Evolutionary conservation across 345 rosid species (phyloP), one percentile per base, ranked within the genome.

Genomic region (Syzygium jambos): DNA sequence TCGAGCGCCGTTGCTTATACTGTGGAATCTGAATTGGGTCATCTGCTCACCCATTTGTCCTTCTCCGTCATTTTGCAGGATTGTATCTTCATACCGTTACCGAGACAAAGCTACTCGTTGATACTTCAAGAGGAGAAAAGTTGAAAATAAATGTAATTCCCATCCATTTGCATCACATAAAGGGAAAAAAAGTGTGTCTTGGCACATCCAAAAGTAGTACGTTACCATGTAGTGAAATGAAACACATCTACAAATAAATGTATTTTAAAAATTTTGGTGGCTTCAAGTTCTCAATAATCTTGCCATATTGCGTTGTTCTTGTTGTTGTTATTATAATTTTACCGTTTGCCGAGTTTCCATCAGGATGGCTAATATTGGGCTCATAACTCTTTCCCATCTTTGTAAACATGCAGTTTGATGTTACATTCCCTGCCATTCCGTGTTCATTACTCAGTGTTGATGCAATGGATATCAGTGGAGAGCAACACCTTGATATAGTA

Each of bases 381-480:
- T 52, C 59, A 2, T n/a, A 29, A 27, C 49, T 83, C 61, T 27
- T 52, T 54, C 52, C 52, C 46, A 23, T 84, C 63, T 49, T 87
- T 30, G 85, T 52, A 54, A 86, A 89, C 84, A 14, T 89, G 92
- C 95, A 94, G 96, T 93, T 95, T 88, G 97, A 95, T 90, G 87
- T 95, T 57, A 91, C 93, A 16, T 95, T 95, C 89, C 95, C 95
- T 14, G 94, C 93, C 29, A 91, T 95, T 86, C 92, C 94, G 1
- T 95, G 97, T 89, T 90, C 97, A 25, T 86, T 95, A 84, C 94
- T 95, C 86, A 95, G 95, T 88, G 87, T 95, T 73, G 97, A 95
- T 88, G 94, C 97, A 57, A 93, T 95, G 97, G 97, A 95, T 89
- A 94, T 93, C 88, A 95, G 97, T 89, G 97, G 96, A 85, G 96